Evolutionary conservation across 139 green algal species (phyloP), one percentile per base, ranked within the genome.

Genomic region (Chlorokybus atmophyticus): DNA sequence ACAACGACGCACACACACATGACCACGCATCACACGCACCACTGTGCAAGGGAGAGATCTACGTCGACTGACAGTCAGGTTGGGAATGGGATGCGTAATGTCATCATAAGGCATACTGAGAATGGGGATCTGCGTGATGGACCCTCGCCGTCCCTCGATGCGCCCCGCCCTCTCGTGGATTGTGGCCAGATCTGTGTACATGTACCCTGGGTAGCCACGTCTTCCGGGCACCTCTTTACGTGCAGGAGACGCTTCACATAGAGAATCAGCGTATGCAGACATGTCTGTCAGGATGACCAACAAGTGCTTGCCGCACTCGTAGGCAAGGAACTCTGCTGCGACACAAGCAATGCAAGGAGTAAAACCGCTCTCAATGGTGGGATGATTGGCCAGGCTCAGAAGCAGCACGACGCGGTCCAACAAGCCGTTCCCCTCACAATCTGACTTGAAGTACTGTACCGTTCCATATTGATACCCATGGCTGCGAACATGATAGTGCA

Each of bases 391-490:
- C 57, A 99, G 74, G 76, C 98, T 99, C n/a, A 99, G 80, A 81
- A 99, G 98, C 30, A 99, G 83, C 35, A 88, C 82, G 2, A 89
- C 93, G 42, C 85, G 79, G 77, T 95, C 89, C 74, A 99, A 84
- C 21, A 82, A 91, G 19, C 92, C 92, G 72, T 96, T 99, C 78
- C 96, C 85, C 75, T 99, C 92, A 74, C 98, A 99, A 55, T 99
- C 91, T 69, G 86, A 79, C 79, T 98, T 96, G 83, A 99, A 99
- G 76, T 94, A 99, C 59, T 94, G 83, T 3, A 90, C 86, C 7
- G 92, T 75, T 99, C 92, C 91, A 98, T 97, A 85, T 96, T 99
- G 42, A 99, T 92, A 60, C 92, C 92, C 92, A 99, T 99, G 51
- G 92, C 92, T 21, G 87, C 92, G 73, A 99, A 99, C 10, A 99